Evolutionary conservation across 2,329 filamentous ascomycete species (phyloP), one percentile per base, ranked within the genome.

Genomic region (Coleophoma eucalyptorum): DNA sequence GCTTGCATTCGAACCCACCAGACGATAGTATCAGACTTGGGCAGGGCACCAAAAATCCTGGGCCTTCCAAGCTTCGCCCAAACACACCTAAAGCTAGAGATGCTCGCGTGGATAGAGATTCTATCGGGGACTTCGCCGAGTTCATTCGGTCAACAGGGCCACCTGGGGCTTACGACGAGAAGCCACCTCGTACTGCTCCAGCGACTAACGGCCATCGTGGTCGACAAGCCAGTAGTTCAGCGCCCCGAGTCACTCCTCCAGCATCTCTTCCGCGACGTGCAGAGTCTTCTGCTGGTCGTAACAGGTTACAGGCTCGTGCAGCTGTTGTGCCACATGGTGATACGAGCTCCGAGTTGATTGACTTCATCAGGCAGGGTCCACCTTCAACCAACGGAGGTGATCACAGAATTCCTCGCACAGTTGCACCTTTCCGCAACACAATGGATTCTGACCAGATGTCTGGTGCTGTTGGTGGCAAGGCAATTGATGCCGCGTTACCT

Each of bases 301-400:
- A 72, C 43, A 81, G 80, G 52, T 77, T 87, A 44, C 80, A 87
- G 67, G 84, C 93, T 51, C 87, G 90, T 45, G 85, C 90, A 54
- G 82, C 89, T 35, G 76, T 78, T 40, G 78, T 83, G 15, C 78
- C 84, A 46, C 73, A 72, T 51, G 77, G 76, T 47, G 82, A 83
- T 46, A 85, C 86, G 57, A 95, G 86, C 50, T 88, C 89, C 12
- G 94, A 97, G 54, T 73, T 99, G 51, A 96, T 97, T 58, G 92
- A 97, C 65, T 97, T 99, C 67, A 95, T 99, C 57, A 86, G 92
- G 43, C 86, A 90, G 65, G 93, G 92, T 1, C 91, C 91, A 3
- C 86, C 89, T 0, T 78, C 73, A 54, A 46, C 57, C 13, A 71
- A 74, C 33, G 76, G 75, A 41, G 77, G 78, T 21, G 80, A 80